A percentile compares a stretch with the other conserved stretches of the same genome.
phyloP scores from a whole-genome alignment of 2,329 filamentous ascomycete species.

The Didymella segeticola region DNA sequence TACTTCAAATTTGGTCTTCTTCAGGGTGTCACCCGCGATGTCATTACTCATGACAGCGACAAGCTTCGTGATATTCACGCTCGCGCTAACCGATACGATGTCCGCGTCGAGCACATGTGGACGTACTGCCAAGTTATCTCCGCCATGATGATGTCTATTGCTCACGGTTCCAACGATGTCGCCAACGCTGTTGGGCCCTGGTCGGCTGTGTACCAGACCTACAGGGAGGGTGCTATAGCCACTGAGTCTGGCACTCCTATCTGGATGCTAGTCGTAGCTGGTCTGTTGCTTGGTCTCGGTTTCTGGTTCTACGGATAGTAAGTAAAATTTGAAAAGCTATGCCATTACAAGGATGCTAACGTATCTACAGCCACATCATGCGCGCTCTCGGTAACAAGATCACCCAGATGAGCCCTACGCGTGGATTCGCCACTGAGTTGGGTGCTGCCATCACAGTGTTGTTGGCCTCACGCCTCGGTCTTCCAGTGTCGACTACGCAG shows the following conservation, averaged over 20 bases:
- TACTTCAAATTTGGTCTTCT: constrained; percentile 55
- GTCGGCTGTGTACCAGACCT: constrained; percentile 68
- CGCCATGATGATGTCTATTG: constrained; percentile 75
- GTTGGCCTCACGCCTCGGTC: constrained; percentile 65
- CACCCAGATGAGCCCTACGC: constrained; percentile 65
- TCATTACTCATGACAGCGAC: constrained; percentile 50
- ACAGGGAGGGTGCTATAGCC: constrained; percentile 57
- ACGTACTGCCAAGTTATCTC: constrained; percentile 54
- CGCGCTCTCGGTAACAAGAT: constrained; percentile 66
- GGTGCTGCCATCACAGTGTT: constrained; percentile 67
- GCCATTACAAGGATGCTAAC: background rate
- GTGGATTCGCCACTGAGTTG: constrained; percentile 52
- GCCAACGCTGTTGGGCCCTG: constrained; percentile 63
- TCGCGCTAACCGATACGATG: constrained; percentile 54
- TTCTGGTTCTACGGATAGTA: constrained; percentile 67
- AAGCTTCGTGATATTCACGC: constrained; percentile 50
- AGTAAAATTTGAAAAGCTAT: background rate
- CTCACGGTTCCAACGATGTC: constrained; percentile 73
- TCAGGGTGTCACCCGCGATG: constrained; percentile 52
- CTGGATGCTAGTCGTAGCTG: constrained; percentile 66
- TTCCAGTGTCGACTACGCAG: constrained; percentile 70
- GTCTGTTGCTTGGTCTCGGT: constrained; percentile 61
- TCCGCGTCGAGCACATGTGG: constrained; percentile 57
- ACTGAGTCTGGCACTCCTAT: constrained; percentile 60
- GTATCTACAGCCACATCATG: constrained; percentile 60